phyloP scores from a whole-genome alignment of 2,329 filamentous ascomycete genomes.

The Pseudopyrenochaeta lycopersici region DNA sequence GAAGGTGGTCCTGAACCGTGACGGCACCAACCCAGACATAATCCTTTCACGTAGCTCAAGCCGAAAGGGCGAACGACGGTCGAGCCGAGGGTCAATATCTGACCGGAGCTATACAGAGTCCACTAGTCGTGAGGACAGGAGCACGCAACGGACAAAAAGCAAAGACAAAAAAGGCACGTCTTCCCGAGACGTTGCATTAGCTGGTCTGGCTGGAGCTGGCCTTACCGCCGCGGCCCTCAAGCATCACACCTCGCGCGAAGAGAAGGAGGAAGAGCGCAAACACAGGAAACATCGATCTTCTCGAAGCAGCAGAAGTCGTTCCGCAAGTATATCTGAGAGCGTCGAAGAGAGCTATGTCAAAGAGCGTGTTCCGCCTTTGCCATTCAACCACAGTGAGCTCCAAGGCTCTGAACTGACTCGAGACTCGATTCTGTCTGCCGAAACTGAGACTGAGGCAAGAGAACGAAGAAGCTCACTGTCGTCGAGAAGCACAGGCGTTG shows the following conservation, averaged over 20 bases:
- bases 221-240: conserved; percentile 70
- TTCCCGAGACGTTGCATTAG: conserved; percentile 64
- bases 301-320: conserved; percentile 61
- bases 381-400: conserved; percentile 80
- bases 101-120: conserved; percentile 52
- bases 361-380: conserved; percentile 78
- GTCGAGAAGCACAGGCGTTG: conserved; percentile 59
- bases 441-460: conserved; percentile 72
- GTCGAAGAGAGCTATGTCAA: conserved; percentile 60
- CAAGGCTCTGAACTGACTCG: conserved; percentile 83
- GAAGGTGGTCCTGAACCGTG: conserved; percentile 67
- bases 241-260: conserved; percentile 70
- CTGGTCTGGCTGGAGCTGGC: conserved; percentile 62
- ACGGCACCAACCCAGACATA: conserved; percentile 67
- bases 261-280: conserved; percentile 52
- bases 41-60: conserved; percentile 65
- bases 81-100: conserved; percentile 61
- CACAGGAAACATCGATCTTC: conserved; percentile 58
- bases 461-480: conserved; percentile 66
- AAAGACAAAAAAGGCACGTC: conserved; percentile 56
- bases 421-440: conserved; percentile 84
- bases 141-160: conserved; percentile 61
- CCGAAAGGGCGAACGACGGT: conserved; percentile 61
- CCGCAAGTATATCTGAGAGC: conserved; percentile 63
- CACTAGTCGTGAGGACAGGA: conserved; percentile 55